Base-by-base conservation (phyloP, 2,329 filamentous ascomycete species). In the Neonectria punicea region DNA sequence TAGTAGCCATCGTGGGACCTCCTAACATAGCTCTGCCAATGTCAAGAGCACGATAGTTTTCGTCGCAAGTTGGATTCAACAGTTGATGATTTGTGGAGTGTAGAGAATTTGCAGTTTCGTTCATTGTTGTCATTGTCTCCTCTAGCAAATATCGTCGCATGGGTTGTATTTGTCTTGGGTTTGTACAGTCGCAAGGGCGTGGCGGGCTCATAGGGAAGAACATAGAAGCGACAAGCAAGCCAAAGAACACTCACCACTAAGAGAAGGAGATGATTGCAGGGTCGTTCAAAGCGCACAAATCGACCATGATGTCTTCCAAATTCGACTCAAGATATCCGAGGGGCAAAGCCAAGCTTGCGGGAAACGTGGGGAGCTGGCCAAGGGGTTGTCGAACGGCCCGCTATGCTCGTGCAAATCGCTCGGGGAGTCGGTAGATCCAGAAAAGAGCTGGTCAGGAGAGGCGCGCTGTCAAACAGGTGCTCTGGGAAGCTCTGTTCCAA, bases 261-360 rank as follows among this genome's bases (percentile, higher is more conserved):
- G 74, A 80, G 66, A 75, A 77, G 74, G 70, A 77, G 69, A 76
- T 70, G 68, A 73, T 74, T 68, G 72, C 69, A 70, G 72, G 67
- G 67, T 75, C 72, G 65, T 70, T 65, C 71, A 73, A 67, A 69
- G 73, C 72, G 73, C 76, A 73, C 77, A 79, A 81, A 77, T 75
- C 74, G 79, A 79, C 80, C 80, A 82, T 82, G 75, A 72, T 82
- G 80, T 77, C 77, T 77, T 75, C 69, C 73, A 72, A 53, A 67
- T 61, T 50, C 62, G 58, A 67, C 69, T 65, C 67, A 65, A 68
- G 63, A 68, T 70, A 65, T 65, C 62, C 67, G 59, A 28, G 69
- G 66, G 64, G 73, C 66, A 69, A 67, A 66, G 62, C 72, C 64
- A 70, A 65, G 53, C 60, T 74, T 73, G 71, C 69, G 53, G 67